Conservation (phyloP, 345 rosid genomes). For the Camelina sativa region DNA sequence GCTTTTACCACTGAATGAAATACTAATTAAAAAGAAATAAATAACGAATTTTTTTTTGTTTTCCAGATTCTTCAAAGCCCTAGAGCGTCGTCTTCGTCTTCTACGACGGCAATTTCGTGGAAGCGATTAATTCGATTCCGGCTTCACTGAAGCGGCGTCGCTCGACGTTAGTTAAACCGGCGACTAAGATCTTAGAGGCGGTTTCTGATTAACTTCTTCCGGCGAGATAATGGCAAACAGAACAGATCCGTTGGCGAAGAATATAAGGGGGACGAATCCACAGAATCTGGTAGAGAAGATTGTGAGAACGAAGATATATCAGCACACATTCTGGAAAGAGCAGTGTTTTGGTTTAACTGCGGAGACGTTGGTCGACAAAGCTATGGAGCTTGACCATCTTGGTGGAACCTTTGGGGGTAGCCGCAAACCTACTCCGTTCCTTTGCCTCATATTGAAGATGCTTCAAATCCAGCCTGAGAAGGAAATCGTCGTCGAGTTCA, state of each 20-base stretch:
- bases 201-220: neutral
- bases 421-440: constrained; percentile 83
- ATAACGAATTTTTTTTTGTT: neutral
- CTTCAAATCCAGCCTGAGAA: constrained; percentile 96
- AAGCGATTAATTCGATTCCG: constrained; percentile 1
- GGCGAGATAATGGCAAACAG: constrained; percentile 67
- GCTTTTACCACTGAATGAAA: neutral
- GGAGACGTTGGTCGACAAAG: constrained; percentile 88
- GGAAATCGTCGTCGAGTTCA: constrained; percentile 89
- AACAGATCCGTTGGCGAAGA: constrained; percentile 88
- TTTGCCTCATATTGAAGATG: constrained; percentile 86
- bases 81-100: constrained; percentile 20
- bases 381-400: constrained; percentile 89
- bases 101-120: constrained; percentile 17
- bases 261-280: constrained; percentile 84
- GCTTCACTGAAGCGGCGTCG: neutral
- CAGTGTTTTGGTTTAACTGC: constrained; percentile 91
- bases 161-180: neutral
- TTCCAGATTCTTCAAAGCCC: constrained; percentile 22
- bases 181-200: neutral
- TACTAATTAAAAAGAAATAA: neutral
- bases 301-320: constrained; percentile 74
- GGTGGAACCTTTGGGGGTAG: constrained; percentile 92
- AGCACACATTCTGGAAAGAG: constrained; percentile 91
- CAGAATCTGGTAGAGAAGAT: constrained; percentile 91